Percentiles rank a stretch among this genome's conserved stretches.
Evolutionary conservation across 371 early-diverging fungal species (phyloP).

Genomic region (Syncephalastrum sp.): DNA sequence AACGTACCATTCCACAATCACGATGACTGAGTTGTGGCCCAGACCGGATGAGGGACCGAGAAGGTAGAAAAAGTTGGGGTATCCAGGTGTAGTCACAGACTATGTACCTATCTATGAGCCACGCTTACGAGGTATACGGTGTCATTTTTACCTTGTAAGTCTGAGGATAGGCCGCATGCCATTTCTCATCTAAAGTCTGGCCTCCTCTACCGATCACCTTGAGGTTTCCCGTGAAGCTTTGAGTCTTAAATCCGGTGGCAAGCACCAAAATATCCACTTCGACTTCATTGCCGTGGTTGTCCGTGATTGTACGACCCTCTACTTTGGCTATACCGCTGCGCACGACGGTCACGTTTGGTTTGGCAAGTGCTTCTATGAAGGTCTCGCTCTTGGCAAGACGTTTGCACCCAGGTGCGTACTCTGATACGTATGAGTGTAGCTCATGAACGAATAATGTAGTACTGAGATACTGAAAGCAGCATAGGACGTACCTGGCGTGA

Average conservation of each 20-base stretch:
- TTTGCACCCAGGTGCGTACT: slow-evolving; percentile 32
- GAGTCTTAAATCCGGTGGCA: slow-evolving; percentile 60
- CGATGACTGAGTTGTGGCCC: slow-evolving; percentile 28
- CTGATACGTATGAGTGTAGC: slow-evolving; percentile 5
- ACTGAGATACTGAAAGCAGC: too few species aligned
- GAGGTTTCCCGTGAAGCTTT: slow-evolving; percentile 28
- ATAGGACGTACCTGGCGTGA: too few species aligned
- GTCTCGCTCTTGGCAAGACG: slow-evolving; percentile 48
- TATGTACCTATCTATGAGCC: slow-evolving; percentile 12
- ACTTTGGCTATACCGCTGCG: slow-evolving; percentile 34
- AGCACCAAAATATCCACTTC: slow-evolving; percentile 54
- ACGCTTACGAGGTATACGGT: not conserved
- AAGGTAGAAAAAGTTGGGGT: slow-evolving; percentile 45
- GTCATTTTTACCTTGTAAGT: slow-evolving; percentile 13
- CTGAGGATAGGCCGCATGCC: slow-evolving; percentile 16
- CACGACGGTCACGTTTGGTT: slow-evolving; percentile 40
- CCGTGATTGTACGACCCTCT: slow-evolving; percentile 33
- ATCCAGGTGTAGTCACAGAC: slow-evolving; percentile 27
- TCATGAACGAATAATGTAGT: too few species aligned
- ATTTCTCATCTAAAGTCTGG: slow-evolving; percentile 8
- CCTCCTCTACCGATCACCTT: slow-evolving; percentile 1
- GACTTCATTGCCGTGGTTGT: slow-evolving; percentile 30
- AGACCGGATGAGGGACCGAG: slow-evolving; percentile 47
- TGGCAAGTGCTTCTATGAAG: slow-evolving; percentile 48
- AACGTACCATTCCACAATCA: slow-evolving; percentile 13